Evolutionary conservation across 2,329 filamentous ascomycete genomes (phyloP).

Genomic region (Cladosporium cucumerinum): DNA sequence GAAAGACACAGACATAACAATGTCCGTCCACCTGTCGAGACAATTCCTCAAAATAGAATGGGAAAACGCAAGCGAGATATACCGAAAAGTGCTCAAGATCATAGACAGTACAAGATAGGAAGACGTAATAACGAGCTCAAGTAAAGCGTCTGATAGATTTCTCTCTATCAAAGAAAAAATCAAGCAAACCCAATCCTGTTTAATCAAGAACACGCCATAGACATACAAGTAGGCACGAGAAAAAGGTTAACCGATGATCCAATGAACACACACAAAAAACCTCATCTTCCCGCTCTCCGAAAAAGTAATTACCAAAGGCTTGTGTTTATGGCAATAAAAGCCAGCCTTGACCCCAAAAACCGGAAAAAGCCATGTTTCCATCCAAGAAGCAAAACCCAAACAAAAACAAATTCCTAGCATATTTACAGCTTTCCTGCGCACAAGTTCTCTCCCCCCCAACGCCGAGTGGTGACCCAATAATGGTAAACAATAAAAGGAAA

Average conservation of each 20-base stretch:
- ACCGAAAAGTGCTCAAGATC: too few relatives aligned
- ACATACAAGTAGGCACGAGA: not conserved
- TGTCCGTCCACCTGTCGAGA: too few relatives aligned
- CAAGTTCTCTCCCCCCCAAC: not conserved
- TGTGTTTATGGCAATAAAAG: not conserved
- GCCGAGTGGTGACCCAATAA: not conserved
- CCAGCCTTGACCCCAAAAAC: not conserved
- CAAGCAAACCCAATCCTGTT: too few relatives aligned
- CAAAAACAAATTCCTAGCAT: not conserved
- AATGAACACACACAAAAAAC: not conserved
- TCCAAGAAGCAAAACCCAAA: not conserved
- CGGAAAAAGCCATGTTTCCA: not conserved
- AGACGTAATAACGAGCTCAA: too few relatives aligned
- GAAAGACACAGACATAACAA: too few relatives aligned
- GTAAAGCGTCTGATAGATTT: too few relatives aligned
- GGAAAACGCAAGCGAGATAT: too few relatives aligned
- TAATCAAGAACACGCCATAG: too few relatives aligned
- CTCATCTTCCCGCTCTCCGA: not conserved
- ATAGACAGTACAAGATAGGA: too few relatives aligned
- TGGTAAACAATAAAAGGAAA: not conserved
- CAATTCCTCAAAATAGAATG: too few relatives aligned
- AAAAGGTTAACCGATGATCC: not conserved
- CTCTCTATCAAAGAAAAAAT: too few relatives aligned
- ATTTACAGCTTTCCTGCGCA: not conserved
- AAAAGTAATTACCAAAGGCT: not conserved